Evolutionary conservation across 2,329 filamentous ascomycete species (phyloP).

Genomic region (Aureobasidium sp.): DNA sequence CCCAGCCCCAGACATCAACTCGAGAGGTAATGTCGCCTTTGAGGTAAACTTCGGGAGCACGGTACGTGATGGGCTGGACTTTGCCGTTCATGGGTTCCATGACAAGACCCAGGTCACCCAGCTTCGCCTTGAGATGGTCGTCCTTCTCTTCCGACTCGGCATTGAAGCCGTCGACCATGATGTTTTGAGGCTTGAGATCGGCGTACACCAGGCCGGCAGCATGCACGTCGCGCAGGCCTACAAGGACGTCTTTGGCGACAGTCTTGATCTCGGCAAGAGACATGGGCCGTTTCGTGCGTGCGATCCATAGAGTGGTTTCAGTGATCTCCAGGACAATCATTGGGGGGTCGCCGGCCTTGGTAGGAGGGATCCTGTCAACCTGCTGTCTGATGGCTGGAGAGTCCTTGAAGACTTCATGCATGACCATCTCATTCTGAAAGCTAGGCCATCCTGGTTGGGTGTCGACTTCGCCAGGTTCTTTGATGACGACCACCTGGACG

Average conservation of each 20-base stretch:
- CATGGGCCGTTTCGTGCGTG: constrained; percentile 24
- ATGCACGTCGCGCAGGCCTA: constrained; percentile 23
- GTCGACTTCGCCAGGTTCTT: constrained; percentile 23
- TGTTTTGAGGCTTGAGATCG: constrained; percentile 27
- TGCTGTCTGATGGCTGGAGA: constrained; percentile 21
- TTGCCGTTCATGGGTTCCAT: constrained; percentile 23
- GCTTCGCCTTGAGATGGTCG: constrained; percentile 21
- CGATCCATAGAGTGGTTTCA: constrained; percentile 24
- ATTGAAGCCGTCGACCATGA: constrained; percentile 26
- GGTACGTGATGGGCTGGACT: constrained; percentile 25
- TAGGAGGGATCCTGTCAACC: constrained; percentile 24
- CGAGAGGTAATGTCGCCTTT: constrained; percentile 23
- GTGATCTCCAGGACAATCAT: constrained; percentile 25
- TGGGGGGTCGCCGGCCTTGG: constrained; percentile 17
- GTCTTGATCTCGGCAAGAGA: constrained; percentile 22
- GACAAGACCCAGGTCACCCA: constrained; percentile 26
- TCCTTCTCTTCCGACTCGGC: constrained; percentile 16
- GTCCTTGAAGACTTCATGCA: constrained; percentile 27
- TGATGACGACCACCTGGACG: constrained; percentile 22
- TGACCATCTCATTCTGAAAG: constrained; percentile 27
- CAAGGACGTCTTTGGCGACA: constrained; percentile 21
- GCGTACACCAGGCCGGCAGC: constrained; percentile 25
- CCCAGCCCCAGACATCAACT: constrained; percentile 26
- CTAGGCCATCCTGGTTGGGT: constrained; percentile 19
- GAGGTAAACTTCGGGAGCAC: constrained; percentile 27